A percentile compares a stretch with the other conserved stretches of the same genome.
Evolutionary conservation across 192 early-diverging fungal species (phyloP).

Genomic region (Cetraspora pellucida): DNA sequence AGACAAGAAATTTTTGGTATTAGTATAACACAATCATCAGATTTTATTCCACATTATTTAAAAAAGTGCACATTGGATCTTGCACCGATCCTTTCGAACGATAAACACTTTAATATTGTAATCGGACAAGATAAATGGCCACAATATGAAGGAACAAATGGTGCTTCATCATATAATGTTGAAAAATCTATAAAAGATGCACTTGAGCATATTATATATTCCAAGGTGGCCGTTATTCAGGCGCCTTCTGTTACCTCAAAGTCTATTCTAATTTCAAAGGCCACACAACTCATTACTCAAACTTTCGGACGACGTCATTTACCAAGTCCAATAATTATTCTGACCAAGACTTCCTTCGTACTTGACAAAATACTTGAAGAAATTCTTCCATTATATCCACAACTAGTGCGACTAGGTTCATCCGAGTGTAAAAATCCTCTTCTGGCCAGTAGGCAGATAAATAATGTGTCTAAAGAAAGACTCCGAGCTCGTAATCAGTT

Average conservation of each 20-base stretch:
- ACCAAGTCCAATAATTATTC: constrained; percentile 35
- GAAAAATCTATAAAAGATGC: constrained; percentile 36
- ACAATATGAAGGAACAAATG: background rate
- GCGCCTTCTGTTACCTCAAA: constrained; percentile 40
- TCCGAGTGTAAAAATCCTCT: background rate
- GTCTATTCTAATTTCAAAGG: constrained; percentile 35
- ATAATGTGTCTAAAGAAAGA: background rate
- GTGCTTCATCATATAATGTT: constrained; percentile 14
- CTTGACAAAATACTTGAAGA: constrained; percentile 32
- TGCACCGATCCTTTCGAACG: background rate
- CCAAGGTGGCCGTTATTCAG: constrained; percentile 36
- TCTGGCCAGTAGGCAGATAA: background rate
- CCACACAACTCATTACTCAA: constrained; percentile 31
- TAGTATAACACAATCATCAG: background rate
- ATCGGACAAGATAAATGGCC: background rate
- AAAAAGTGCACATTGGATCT: background rate
- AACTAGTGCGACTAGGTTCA: constrained; percentile 37
- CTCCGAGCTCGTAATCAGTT: no score
- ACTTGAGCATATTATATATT: constrained; percentile 30
- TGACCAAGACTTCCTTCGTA: constrained; percentile 26
- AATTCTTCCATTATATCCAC: constrained; percentile 4
- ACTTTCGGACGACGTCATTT: constrained; percentile 26
- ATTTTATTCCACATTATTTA: background rate
- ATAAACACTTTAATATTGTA: background rate
- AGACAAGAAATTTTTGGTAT: background rate